phyloP scores from a whole-genome alignment of 495 filamentous ascomycete species.

The Chaetomium fimeti region DNA sequence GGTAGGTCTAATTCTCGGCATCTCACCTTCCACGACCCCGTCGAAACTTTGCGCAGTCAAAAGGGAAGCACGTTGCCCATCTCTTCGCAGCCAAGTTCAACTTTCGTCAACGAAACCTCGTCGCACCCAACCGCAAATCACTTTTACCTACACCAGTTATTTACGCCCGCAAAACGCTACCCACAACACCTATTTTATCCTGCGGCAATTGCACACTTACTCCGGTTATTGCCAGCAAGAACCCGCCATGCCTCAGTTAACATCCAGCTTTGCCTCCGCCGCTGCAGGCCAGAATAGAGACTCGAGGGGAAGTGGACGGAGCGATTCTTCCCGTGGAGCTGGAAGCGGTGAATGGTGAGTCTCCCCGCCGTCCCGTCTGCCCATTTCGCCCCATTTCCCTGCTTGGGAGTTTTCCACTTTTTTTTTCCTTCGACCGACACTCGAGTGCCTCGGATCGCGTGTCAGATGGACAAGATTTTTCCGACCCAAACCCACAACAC shows the following conservation, averaged over 20 bases:
- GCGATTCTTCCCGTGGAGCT: constrained; percentile 32
- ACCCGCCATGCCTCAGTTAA: constrained; percentile 67
- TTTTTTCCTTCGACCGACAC: background rate
- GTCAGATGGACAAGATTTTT: background rate
- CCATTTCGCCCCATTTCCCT: background rate
- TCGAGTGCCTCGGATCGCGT: background rate
- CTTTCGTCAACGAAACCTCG: constrained; percentile 14
- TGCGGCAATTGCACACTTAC: constrained; percentile 21
- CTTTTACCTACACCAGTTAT: constrained; percentile 16
- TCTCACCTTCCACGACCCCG: constrained; percentile 30
- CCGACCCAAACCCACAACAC: background rate
- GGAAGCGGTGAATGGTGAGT: constrained; percentile 43
- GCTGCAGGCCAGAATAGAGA: constrained; percentile 70
- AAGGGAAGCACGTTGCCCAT: constrained; percentile 21
- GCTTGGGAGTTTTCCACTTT: background rate
- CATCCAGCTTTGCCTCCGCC: constrained; percentile 81
- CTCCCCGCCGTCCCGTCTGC: too few relatives aligned
- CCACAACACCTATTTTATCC: background rate
- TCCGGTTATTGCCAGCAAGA: background rate
- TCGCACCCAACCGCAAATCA: constrained; percentile 12
- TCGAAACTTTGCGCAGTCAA: constrained; percentile 34
- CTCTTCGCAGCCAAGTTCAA: constrained; percentile 17
- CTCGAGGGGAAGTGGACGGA: constrained; percentile 36
- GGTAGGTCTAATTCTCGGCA: constrained; percentile 32
- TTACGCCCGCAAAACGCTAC: constrained; percentile 9